These are phyloP conservation scores for Moricandia moricandioides DNA, from an alignment of 345 rosid genomes.

Conservation along the genomic window DNA sequence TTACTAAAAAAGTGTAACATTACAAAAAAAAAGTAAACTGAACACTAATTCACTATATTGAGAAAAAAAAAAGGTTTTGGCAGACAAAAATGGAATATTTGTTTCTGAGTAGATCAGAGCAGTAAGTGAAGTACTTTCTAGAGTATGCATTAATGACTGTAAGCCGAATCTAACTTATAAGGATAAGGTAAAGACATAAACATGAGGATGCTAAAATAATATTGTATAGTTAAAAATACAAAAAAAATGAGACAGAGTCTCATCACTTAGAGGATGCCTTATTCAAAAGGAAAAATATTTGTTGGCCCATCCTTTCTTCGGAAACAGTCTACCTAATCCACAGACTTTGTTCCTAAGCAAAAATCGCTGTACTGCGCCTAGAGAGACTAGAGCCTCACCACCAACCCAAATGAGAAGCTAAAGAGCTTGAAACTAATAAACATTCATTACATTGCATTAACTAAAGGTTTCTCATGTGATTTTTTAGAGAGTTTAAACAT, in stretches of 20 bases:
- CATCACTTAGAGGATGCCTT: background rate
- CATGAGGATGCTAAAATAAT: background rate
- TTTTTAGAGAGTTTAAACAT: too few relatives aligned
- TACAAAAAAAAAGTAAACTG: too few relatives aligned
- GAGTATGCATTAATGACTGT: background rate
- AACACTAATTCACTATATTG: background rate
- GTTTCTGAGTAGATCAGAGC: background rate
- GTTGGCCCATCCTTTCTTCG: constrained; percentile 28
- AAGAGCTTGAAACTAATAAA: background rate
- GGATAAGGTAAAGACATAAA: background rate
- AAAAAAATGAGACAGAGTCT: constrained; percentile 1
- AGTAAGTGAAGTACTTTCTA: background rate
- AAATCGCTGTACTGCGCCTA: background rate
- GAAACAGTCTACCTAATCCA: constrained; percentile 39
- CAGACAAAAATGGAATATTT: background rate
- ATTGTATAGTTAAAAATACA: background rate
- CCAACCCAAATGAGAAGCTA: constrained; percentile 22
- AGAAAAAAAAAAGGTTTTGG: background rate
- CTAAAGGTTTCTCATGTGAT: background rate
- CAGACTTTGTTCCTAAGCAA: constrained; percentile 30
- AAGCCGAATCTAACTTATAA: background rate
- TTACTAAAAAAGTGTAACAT: constrained; percentile 8
- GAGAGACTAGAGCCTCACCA: constrained; percentile 15
- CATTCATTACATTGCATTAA: background rate
- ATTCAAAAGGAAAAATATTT: constrained; percentile 22